These are phyloP conservation scores for Scleroderma bovista DNA, from an alignment of 768 basidiomycete species.

Conservation along the genomic window DNA sequence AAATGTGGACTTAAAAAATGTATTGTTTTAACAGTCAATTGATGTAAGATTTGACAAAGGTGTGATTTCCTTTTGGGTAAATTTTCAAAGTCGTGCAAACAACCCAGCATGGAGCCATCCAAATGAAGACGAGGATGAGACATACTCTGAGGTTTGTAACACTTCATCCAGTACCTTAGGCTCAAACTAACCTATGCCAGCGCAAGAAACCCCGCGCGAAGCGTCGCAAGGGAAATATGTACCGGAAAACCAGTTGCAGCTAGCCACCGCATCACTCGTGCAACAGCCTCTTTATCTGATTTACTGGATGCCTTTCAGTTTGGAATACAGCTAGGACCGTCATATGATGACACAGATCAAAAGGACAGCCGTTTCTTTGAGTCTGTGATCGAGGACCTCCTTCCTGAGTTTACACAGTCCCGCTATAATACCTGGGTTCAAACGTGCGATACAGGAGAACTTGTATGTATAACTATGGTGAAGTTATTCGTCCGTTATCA, in stretches of 20 bases:
- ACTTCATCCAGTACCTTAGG: not conserved
- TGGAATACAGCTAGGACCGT: not conserved
- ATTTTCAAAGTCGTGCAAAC: no score
- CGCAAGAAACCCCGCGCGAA: conserved; percentile 14
- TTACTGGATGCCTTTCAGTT: conserved; percentile 16
- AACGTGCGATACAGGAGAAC: conserved; percentile 6
- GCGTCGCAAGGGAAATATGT: conserved; percentile 24
- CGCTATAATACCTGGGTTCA: conserved; percentile 21
- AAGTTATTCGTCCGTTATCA: conserved; percentile 36
- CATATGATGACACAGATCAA: not conserved
- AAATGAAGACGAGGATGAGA: conserved; percentile 15
- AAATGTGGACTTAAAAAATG: no score
- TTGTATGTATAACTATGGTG: conserved; percentile 25
- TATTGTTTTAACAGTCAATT: no score
- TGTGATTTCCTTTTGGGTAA: no score
- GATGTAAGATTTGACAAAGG: no score
- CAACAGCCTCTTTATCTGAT: conserved; percentile 12
- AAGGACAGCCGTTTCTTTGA: conserved; percentile 27
- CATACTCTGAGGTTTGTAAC: conserved; percentile 16
- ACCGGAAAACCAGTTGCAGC: conserved; percentile 9
- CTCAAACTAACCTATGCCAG: not conserved
- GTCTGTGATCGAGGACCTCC: conserved; percentile 23
- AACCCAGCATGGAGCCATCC: no score
- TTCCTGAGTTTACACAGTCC: conserved; percentile 31
- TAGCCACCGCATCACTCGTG: conserved; percentile 11